These are phyloP conservation scores for Globisporangium solare DNA, from an alignment of 352 stramenopile genomes.

Conservation along the genomic window DNA sequence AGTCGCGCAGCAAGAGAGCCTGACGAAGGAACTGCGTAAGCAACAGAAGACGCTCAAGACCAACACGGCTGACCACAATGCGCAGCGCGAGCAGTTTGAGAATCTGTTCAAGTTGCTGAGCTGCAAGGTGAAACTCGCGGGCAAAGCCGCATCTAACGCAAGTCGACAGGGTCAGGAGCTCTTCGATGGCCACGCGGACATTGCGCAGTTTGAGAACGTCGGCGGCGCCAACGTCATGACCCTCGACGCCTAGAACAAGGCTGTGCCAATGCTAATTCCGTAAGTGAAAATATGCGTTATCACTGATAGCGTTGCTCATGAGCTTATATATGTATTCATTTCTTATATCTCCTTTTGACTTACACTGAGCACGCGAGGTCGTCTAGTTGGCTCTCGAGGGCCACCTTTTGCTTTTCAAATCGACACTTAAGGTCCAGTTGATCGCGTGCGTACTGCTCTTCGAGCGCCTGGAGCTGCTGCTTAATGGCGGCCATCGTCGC, in stretches of 20 bases:
- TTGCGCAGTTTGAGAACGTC: constrained; percentile 71
- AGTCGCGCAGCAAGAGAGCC: constrained; percentile 84
- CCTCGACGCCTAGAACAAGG: constrained; percentile 37
- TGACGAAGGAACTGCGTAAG: constrained; percentile 88
- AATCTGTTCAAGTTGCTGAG: constrained; percentile 74
- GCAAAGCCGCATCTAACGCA: constrained; percentile 12
- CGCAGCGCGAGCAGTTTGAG: constrained; percentile 86
- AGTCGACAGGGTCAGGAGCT: constrained; percentile 30
- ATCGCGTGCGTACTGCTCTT: constrained; percentile 47
- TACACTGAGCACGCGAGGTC: constrained; percentile 14
- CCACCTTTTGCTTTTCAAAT: constrained; percentile 42
- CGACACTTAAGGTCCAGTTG: constrained; percentile 26
- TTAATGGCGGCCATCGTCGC: constrained; percentile 20
- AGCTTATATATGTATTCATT: neutral
- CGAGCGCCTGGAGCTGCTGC: constrained; percentile 47
- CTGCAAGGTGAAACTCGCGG: constrained; percentile 67
- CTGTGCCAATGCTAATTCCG: too few species aligned
- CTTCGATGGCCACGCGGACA: constrained; percentile 61
- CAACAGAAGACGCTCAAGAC: constrained; percentile 87
- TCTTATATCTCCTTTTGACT: constrained; percentile 4
- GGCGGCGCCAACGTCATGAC: constrained; percentile 84
- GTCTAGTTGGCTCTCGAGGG: constrained; percentile 50
- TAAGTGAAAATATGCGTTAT: too few species aligned
- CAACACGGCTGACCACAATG: constrained; percentile 62
- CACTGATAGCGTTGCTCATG: neutral